Evolutionary conservation across 805 yeast species (phyloP).

Genomic region (Barnettozyma populi): DNA sequence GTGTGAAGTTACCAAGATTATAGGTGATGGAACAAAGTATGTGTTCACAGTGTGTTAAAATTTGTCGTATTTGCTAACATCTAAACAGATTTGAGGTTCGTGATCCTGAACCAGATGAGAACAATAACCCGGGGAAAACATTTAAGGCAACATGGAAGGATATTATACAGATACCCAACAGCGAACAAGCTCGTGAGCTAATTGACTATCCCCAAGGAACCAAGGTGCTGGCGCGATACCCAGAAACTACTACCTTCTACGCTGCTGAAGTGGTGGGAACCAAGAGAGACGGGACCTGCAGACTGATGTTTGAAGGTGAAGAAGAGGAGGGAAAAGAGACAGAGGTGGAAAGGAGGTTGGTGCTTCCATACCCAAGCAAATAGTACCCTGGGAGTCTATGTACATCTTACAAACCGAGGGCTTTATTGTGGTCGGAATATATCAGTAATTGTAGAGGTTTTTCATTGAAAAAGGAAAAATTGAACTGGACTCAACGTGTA

Average conservation of each 20-base stretch:
- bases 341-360: conserved; percentile 80
- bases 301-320: conserved; percentile 89
- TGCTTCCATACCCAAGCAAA: conserved; percentile 61
- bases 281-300: conserved; percentile 67
- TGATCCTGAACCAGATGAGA: conserved; percentile 97
- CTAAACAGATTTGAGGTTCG: conserved; percentile 69
- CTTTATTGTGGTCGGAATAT: background rate
- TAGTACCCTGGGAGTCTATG: background rate
- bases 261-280: conserved; percentile 86
- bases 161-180: conserved; percentile 62
- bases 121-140: conserved; percentile 79
- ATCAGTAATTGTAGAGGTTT: background rate
- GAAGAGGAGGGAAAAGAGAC: conserved; percentile 96
- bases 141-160: conserved; percentile 83
- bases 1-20: conserved; percentile 76
- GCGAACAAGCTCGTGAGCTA: conserved; percentile 35
- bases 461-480: background rate
- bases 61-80: conserved; percentile 9
- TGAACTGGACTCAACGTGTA: background rate
- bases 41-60: background rate
- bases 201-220: conserved; percentile 66
- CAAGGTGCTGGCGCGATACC: conserved; percentile 87
- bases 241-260: conserved; percentile 95
- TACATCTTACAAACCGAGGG: too few relatives aligned
- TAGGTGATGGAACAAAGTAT: conserved; percentile 57